Percentiles rank a stretch among this genome's conserved stretches.
These are phyloP conservation scores for Torulaspora globosa DNA, from an alignment of 1,139 yeast species.

Conservation along the genomic window DNA sequence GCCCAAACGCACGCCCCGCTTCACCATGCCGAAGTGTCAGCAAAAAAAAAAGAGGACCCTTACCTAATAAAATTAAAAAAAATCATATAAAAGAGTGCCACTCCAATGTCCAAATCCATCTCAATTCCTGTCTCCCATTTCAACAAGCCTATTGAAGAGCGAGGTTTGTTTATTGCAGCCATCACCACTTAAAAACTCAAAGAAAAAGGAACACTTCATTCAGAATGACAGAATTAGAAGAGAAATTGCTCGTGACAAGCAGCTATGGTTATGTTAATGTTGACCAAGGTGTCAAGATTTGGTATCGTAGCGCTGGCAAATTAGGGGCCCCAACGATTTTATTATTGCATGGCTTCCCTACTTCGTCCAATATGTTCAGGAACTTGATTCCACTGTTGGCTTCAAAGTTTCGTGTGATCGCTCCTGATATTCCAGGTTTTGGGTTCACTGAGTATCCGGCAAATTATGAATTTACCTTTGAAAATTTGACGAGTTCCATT, in stretches of 20 bases:
- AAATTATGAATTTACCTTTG: slow-evolving; percentile 37
- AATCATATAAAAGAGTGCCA: not conserved
- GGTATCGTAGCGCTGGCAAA: slow-evolving; percentile 42
- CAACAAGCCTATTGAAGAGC: not conserved
- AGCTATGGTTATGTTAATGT: not conserved
- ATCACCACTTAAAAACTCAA: not conserved
- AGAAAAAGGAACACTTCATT: not conserved
- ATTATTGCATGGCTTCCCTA: slow-evolving; percentile 45
- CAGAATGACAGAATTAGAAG: not conserved
- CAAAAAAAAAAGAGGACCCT: not conserved
- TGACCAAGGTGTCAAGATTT: slow-evolving; percentile 29
- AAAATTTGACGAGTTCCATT: slow-evolving; percentile 37
- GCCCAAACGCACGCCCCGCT: not conserved
- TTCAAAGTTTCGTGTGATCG: slow-evolving; percentile 40
- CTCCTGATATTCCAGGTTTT: slow-evolving; percentile 47
- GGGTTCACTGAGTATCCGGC: slow-evolving; percentile 40
- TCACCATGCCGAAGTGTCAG: not conserved
- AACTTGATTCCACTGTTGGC: slow-evolving; percentile 39
- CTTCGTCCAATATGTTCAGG: slow-evolving; percentile 42
- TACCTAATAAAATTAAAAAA: not conserved
- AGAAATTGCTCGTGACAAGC: not conserved
- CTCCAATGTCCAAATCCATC: not conserved
- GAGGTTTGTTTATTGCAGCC: not conserved
- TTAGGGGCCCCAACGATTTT: slow-evolving; percentile 36
- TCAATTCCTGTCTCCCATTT: not conserved